These are phyloP conservation scores for Boletus huronensis DNA, from an alignment of 768 basidiomycete species.

Conservation along the genomic window DNA sequence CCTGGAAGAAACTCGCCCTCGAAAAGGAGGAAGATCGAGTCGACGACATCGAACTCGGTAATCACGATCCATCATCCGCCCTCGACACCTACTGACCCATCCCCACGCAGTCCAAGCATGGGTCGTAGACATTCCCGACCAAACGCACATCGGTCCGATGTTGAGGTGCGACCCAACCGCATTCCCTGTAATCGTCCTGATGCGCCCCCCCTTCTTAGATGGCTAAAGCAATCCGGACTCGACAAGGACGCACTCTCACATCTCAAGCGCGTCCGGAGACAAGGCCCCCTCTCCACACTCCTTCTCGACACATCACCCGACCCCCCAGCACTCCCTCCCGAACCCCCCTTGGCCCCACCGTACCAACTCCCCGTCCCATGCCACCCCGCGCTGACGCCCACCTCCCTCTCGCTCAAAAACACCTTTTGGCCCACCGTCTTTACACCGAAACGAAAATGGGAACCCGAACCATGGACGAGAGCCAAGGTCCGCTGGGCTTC, in stretches of 20 bases:
- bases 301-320: constrained; percentile 44
- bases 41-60: constrained; percentile 44
- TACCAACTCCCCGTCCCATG: constrained; percentile 62
- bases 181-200: background rate
- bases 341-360: constrained; percentile 46
- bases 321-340: constrained; percentile 49
- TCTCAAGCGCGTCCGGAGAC: constrained; percentile 73
- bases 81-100: background rate
- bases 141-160: constrained; percentile 53
- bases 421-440: constrained; percentile 85
- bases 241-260: constrained; percentile 64
- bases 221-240: constrained; percentile 61
- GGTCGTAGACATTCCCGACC: constrained; percentile 72
- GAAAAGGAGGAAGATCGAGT: constrained; percentile 58
- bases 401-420: constrained; percentile 63
- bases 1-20: constrained; percentile 54
- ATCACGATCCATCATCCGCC: background rate
- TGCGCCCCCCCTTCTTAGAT: constrained; percentile 40
- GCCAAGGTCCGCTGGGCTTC: constrained; percentile 73
- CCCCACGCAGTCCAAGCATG: constrained; percentile 59
- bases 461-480: constrained; percentile 62
- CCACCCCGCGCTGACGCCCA: constrained; percentile 61
- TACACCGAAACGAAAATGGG: constrained; percentile 64
- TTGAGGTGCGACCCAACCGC: constrained; percentile 47
- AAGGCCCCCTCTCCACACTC: constrained; percentile 44